A percentile compares a stretch with the other conserved stretches of the same genome.
Evolutionary conservation across 768 basidiomycete species (phyloP).

Genomic region (Asterophora parasitica): DNA sequence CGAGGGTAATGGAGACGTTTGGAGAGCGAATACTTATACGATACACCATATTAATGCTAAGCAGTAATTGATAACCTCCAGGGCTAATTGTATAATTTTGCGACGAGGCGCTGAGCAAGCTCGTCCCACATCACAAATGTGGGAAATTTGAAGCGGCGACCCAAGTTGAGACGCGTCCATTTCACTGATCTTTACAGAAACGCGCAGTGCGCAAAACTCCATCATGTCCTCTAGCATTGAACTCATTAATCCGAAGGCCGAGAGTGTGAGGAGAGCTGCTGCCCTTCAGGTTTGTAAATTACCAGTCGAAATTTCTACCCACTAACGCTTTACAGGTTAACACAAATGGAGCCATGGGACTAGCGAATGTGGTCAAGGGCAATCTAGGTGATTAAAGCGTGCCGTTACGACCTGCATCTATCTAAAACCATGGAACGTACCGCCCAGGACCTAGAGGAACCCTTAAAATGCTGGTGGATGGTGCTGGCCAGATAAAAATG

Average conservation of each 20-base stretch:
- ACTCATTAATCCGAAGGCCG: conserved; percentile 95
- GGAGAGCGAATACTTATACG: neutral
- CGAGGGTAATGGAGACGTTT: neutral
- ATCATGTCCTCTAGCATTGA: conserved; percentile 77
- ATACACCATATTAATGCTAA: too few relatives aligned
- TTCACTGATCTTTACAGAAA: conserved; percentile 13
- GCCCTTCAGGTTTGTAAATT: conserved; percentile 73
- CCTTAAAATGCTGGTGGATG: conserved; percentile 99
- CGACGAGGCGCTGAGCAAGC: too few relatives aligned
- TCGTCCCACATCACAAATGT: too few relatives aligned
- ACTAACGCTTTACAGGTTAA: conserved; percentile 57
- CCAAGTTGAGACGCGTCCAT: conserved; percentile 20
- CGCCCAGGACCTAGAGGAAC: conserved; percentile 87
- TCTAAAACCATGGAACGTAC: conserved; percentile 5
- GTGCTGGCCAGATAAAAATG: conserved; percentile 98
- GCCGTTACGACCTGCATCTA: neutral
- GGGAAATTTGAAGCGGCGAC: conserved; percentile 23
- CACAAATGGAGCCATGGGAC: conserved; percentile 92
- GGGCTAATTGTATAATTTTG: too few relatives aligned
- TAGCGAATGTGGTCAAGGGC: conserved; percentile 94
- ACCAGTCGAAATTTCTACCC: neutral
- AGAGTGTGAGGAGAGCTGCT: conserved; percentile 85
- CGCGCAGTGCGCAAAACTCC: conserved; percentile 23
- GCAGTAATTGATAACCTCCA: too few relatives aligned
- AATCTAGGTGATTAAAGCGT: conserved; percentile 70